Evolutionary conservation across 75 land plant species (phyloP).

Genomic region (Chamaecyparis obtusa): DNA sequence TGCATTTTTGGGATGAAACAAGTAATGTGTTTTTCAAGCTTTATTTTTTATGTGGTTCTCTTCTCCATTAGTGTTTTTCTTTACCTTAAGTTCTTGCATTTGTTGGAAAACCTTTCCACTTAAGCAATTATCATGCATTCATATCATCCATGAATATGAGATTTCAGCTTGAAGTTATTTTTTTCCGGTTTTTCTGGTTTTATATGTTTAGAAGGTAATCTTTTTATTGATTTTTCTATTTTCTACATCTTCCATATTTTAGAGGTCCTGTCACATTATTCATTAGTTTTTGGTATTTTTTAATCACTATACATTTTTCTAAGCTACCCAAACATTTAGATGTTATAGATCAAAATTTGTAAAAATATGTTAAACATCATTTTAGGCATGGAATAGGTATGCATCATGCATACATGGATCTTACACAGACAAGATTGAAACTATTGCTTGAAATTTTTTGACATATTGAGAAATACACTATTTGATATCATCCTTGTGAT

Average conservation of each 20-base stretch:
- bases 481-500: not conserved
- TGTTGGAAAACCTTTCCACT: not conserved
- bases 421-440: not conserved
- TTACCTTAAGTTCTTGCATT: not conserved
- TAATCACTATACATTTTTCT: too few species aligned
- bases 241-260: not conserved
- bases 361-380: too few species aligned
- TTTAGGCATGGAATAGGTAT: not conserved
- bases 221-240: not conserved
- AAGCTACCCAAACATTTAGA: too few species aligned
- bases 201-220: not conserved
- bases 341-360: too few species aligned
- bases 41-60: not conserved
- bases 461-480: not conserved
- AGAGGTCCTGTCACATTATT: not conserved
- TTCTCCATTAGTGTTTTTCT: not conserved
- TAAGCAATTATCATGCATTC: not conserved
- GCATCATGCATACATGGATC: not conserved
- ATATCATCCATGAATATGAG: not conserved
- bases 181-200: not conserved
- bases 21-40: not conserved
- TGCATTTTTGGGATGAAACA: not conserved
- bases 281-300: too few species aligned
- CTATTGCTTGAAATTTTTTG: not conserved
- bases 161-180: not conserved